Evolutionary conservation across 176 grass and related monocot genomes (phyloP), one percentile per base, ranked within the genome.

Genomic region (Hsuehochloa calcarea): DNA sequence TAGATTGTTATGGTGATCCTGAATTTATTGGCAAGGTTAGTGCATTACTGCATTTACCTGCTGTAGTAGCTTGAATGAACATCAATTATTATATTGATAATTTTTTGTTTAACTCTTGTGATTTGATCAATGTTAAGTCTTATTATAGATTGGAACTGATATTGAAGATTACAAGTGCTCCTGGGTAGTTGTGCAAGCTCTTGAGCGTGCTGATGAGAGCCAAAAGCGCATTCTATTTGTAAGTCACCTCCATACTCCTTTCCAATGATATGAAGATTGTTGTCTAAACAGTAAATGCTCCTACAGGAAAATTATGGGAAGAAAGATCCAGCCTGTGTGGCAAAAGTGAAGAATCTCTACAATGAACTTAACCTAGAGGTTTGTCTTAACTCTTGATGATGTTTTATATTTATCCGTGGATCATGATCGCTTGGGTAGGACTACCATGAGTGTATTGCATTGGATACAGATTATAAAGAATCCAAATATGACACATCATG

Each of bases 161-260:
- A 99, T 99, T 86, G 89, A 99, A 84, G 97, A 99, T 82, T 99
- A 90, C 82, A 99, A 99, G 49, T 99, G 97, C 84, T 99, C 97
- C 43, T 99, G 97, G 97, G 86, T 99, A 47, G 90, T 99, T 77
- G 97, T 99, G 65, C 93, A 99, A 91, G 97, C 97, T 74, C 91
- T 99, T 58, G 65, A 96, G 71, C 86, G 14, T 74, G 84, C 88
- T 73, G 73, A 92, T 52, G 90, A 88, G 68, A 79, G 54, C 62
- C 93, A 99, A 81, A 89, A 92, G 75, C 4, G 34, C 5, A 65
- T 96, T 84, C 77, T 99, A 67, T 92, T 74, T 79, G 97, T 99
- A 91, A 92, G 86, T 68, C 43, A 74, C 34, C 15, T 62, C 31
- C 26, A 75, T 5, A 15, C 51, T 73, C 49, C 51, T 84, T 84